Evolutionary conservation across 805 yeast genomes (phyloP).

Genomic region (Saturnispora sekii): DNA sequence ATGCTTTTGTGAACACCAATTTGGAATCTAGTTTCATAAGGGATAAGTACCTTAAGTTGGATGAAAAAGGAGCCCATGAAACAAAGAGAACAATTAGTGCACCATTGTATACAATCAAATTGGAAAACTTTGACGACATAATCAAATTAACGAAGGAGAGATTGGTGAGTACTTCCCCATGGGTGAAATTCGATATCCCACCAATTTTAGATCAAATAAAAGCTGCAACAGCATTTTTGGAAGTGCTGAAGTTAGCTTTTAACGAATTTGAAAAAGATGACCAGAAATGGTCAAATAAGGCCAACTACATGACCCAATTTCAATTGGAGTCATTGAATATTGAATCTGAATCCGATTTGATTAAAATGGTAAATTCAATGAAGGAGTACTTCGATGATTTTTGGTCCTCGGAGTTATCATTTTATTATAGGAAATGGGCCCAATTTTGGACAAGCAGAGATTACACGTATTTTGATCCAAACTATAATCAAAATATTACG

Average conservation of each 20-base stretch:
- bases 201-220: conserved; percentile 18
- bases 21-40: conserved; percentile 69
- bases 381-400: conserved; percentile 21
- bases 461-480: conserved; percentile 52
- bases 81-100: conserved; percentile 14
- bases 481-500: conserved; percentile 68
- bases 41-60: conserved; percentile 49
- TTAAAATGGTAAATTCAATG: conserved; percentile 29
- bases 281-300: conserved; percentile 1
- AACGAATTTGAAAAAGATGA: conserved; percentile 18
- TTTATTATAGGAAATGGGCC: conserved; percentile 59
- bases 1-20: conserved; percentile 66
- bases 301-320: conserved; percentile 3
- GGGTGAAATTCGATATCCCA: conserved; percentile 68
- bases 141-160: conserved; percentile 32
- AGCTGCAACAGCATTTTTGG: conserved; percentile 22
- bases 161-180: conserved; percentile 74
- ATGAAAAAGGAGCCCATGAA: conserved; percentile 1
- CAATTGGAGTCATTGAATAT: conserved; percentile 12
- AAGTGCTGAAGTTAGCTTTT: conserved; percentile 22
- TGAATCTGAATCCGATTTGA: conserved; percentile 21
- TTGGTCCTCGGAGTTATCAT: conserved; percentile 22
- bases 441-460: conserved; percentile 35
- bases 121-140: conserved; percentile 20
- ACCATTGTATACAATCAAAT: conserved; percentile 24